phyloP scores from a whole-genome alignment of 1,284 basidiomycete species.

The Naganishia sp. region DNA sequence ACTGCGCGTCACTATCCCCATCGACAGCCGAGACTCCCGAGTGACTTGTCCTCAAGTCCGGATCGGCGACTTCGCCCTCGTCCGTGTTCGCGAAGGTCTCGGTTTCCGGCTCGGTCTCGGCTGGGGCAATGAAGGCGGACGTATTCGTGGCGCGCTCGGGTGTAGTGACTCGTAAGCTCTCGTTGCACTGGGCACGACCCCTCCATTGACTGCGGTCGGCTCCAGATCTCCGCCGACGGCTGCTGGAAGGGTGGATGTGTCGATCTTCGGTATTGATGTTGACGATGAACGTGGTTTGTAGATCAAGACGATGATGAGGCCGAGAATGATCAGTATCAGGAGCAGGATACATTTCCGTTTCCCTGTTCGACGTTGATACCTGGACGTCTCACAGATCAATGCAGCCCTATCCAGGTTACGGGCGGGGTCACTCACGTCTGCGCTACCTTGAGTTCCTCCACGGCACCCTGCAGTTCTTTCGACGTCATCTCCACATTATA shows the following conservation, averaged over 20 bases:
- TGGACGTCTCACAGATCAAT: constrained; percentile 46
- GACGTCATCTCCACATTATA: constrained; percentile 95
- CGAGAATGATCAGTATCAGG: constrained; percentile 83
- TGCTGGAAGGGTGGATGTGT: constrained; percentile 1
- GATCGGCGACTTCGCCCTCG: background rate
- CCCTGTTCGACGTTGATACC: constrained; percentile 90
- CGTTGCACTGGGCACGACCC: background rate
- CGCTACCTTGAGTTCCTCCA: constrained; percentile 78
- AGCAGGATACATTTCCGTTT: constrained; percentile 90
- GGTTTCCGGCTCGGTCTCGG: constrained; percentile 21
- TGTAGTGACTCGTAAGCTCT: constrained; percentile 2
- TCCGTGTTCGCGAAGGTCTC: constrained; percentile 13
- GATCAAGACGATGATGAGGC: constrained; percentile 60
- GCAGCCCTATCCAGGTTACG: background rate
- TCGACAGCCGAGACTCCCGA: too few relatives aligned
- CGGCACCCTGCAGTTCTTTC: constrained; percentile 76
- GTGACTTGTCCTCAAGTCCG: too few relatives aligned
- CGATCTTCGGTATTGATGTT: background rate
- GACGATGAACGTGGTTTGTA: constrained; percentile 48
- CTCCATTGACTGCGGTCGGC: background rate
- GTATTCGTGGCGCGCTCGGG: constrained; percentile 17
- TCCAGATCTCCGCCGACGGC: background rate
- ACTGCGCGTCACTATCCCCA: too few relatives aligned
- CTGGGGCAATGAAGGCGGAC: constrained; percentile 23
- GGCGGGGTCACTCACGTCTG: constrained; percentile 61